These are phyloP conservation scores for Hemileia vastatrix DNA, from an alignment of 1,284 basidiomycete species.

Conservation along the genomic window DNA sequence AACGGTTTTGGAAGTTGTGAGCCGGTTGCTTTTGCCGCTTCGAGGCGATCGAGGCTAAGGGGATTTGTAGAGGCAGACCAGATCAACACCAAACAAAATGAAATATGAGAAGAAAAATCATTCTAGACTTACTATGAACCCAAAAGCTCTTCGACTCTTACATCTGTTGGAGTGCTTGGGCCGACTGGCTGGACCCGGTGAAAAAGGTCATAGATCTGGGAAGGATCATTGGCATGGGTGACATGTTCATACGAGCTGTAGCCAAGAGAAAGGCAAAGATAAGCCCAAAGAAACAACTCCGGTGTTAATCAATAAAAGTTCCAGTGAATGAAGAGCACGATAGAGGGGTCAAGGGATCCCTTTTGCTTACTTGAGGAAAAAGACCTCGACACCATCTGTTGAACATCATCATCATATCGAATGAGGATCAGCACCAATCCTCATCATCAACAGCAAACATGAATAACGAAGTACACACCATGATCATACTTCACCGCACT, in stretches of 20 bases:
- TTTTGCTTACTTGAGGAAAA: constrained; percentile 17
- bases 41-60: constrained; percentile 19
- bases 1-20: constrained; percentile 51
- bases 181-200: constrained; percentile 14
- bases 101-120: not conserved
- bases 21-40: constrained; percentile 38
- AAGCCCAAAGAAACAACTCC: too few relatives aligned
- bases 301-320: too few relatives aligned
- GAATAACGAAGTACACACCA: too few relatives aligned
- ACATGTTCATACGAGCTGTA: constrained; percentile 14
- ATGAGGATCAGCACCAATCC: too few relatives aligned
- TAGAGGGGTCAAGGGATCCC: not conserved
- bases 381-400: constrained; percentile 20
- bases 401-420: not conserved
- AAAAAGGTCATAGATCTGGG: constrained; percentile 2
- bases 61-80: not conserved
- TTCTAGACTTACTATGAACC: constrained; percentile 8
- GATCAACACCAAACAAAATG: not conserved
- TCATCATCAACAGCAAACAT: too few relatives aligned
- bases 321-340: not conserved
- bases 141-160: constrained; percentile 15
- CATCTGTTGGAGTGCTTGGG: constrained; percentile 20
- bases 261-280: not conserved
- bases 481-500: constrained; percentile 14
- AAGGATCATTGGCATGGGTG: constrained; percentile 8